Conservation (phyloP, 805 yeast species). For the Scheffersomyces ergatensis region DNA sequence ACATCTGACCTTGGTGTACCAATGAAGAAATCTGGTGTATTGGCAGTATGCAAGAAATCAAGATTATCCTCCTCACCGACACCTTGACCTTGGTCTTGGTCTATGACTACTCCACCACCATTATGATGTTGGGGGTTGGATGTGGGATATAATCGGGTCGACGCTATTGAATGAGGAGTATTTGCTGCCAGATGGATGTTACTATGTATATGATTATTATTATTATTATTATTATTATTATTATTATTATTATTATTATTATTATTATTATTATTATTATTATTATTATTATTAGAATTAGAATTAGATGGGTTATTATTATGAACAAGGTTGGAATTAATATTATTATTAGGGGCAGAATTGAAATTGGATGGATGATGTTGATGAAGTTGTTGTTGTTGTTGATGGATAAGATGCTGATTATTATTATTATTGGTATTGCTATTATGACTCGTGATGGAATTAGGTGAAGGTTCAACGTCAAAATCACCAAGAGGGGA, state of each 20-base stretch:
- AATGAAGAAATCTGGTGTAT: conserved; percentile 19
- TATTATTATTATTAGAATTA: background rate
- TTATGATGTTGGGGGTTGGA: conserved; percentile 2
- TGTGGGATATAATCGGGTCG: background rate
- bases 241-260: background rate
- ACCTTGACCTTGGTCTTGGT: too few species aligned
- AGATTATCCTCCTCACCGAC: conserved; percentile 3
- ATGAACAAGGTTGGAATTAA: conserved; percentile 1
- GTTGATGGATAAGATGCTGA: too few species aligned
- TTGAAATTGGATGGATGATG: background rate
- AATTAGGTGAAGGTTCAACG: conserved; percentile 17
- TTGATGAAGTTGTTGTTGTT: too few species aligned
- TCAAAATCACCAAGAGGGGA: conserved; percentile 18
- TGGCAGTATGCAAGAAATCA: conserved; percentile 17
- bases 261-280: conserved; percentile 3
- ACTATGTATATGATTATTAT: background rate
- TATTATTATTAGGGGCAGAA: conserved; percentile 1
- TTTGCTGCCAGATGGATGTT: background rate
- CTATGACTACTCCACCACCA: too few species aligned
- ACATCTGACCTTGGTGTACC: background rate
- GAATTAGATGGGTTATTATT: background rate
- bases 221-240: background rate
- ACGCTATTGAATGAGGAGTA: background rate
- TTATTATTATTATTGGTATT: background rate
- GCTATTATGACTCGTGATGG: conserved; percentile 8